Evolutionary conservation across 2,329 filamentous ascomycete genomes (phyloP).

Genomic region (Myotisia sp.): DNA sequence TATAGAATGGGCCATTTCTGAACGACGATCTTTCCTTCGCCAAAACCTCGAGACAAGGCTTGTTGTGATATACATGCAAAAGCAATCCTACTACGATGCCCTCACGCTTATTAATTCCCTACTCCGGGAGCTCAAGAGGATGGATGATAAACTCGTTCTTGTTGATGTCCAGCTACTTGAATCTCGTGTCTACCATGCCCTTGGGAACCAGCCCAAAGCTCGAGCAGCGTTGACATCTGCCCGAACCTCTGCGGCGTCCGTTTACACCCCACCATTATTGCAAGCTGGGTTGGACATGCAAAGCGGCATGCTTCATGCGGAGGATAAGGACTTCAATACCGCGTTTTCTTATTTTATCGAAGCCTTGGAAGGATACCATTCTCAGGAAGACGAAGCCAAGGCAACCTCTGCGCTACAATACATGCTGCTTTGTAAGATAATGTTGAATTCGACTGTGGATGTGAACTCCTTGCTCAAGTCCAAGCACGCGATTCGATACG

Average conservation of each 20-base stretch:
- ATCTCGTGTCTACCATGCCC: constrained; percentile 89
- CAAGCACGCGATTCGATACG: constrained; percentile 94
- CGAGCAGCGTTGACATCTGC: constrained; percentile 88
- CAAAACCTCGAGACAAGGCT: constrained; percentile 96
- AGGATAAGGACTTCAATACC: constrained; percentile 98
- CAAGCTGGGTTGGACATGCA: constrained; percentile 98
- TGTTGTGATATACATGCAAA: constrained; percentile 87
- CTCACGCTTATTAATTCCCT: constrained; percentile 93
- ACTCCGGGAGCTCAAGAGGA: constrained; percentile 87
- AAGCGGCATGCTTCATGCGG: constrained; percentile 94
- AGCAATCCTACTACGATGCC: constrained; percentile 94
- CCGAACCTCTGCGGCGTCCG: constrained; percentile 85
- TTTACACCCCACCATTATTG: constrained; percentile 88
- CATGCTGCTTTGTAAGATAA: constrained; percentile 99
- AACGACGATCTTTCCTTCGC: constrained; percentile 88
- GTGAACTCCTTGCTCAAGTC: constrained; percentile 88
- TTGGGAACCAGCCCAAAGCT: constrained; percentile 92
- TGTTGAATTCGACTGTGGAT: constrained; percentile 94
- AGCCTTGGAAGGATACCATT: constrained; percentile 90
- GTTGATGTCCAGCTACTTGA: constrained; percentile 97
- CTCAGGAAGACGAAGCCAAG: constrained; percentile 71
- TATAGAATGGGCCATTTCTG: constrained; percentile 96
- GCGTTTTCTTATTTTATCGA: constrained; percentile 99
- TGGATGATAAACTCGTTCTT: constrained; percentile 95
- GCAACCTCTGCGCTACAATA: constrained; percentile 98